Percentiles rank a stretch among this genome's conserved stretches.
These are phyloP conservation scores for Solidago caesia DNA, from an alignment of 129 eudicot genomes.

Conservation along the genomic window DNA sequence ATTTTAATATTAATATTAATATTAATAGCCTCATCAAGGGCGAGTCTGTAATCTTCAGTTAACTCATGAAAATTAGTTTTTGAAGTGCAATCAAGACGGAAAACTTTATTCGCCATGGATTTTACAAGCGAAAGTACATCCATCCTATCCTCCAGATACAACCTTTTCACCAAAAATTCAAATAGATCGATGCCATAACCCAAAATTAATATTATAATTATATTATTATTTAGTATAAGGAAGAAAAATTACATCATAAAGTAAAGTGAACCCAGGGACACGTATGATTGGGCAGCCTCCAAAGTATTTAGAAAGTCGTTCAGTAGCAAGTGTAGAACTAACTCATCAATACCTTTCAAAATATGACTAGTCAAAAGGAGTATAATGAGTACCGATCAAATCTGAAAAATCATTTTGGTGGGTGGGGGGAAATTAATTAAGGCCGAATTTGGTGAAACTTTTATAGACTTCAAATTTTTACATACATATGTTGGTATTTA, in stretches of 20 bases:
- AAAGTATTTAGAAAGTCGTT: conserved; percentile 82
- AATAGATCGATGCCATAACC: neutral
- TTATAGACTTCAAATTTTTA: too few species aligned
- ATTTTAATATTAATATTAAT: too few species aligned
- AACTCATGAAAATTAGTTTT: conserved; percentile 18
- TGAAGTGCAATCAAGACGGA: conserved; percentile 42
- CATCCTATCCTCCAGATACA: conserved; percentile 73
- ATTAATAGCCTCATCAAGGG: conserved; percentile 80
- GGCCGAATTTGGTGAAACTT: too few species aligned
- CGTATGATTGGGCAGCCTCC: conserved; percentile 93
- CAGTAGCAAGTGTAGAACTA: conserved; percentile 98
- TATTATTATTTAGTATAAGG: neutral
- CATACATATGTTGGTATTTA: too few species aligned
- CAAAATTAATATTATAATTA: too few species aligned
- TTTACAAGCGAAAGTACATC: conserved; percentile 71
- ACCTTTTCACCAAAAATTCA: conserved; percentile 53
- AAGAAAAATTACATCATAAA: conserved; percentile 58
- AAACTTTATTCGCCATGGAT: conserved; percentile 44
- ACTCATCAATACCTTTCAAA: conserved; percentile 81
- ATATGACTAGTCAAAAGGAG: too few species aligned
- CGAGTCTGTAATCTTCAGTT: conserved; percentile 51
- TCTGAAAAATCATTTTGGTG: too few species aligned
- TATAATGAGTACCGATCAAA: too few species aligned
- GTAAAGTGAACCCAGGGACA: conserved; percentile 99
- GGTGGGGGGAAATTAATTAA: too few species aligned